phyloP scores from a whole-genome alignment of 2,329 filamentous ascomycete species.

The Arachnomyces sp. region DNA sequence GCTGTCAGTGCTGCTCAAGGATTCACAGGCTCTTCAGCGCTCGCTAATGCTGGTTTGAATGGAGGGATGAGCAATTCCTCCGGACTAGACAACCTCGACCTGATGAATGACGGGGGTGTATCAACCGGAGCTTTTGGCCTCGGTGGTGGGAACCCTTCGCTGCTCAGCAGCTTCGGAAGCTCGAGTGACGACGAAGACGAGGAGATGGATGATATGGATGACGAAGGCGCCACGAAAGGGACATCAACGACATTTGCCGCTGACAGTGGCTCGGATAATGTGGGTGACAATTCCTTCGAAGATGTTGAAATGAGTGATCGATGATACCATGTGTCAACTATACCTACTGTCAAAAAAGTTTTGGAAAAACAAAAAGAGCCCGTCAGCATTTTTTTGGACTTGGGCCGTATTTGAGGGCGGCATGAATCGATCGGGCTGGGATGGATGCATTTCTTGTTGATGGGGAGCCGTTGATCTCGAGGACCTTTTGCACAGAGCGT shows the following conservation, averaged over 20 bases:
- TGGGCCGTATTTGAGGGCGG: no score
- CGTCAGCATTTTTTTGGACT: no score
- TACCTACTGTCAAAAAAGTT: conserved; percentile 7
- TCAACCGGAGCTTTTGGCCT: conserved; percentile 66
- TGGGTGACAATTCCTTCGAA: conserved; percentile 56
- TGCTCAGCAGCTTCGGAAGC: conserved; percentile 86
- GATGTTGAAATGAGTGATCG: conserved; percentile 54
- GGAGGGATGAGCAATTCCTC: conserved; percentile 46
- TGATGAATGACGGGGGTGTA: conserved; percentile 55
- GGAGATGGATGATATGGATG: conserved; percentile 77
- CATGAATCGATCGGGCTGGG: no score
- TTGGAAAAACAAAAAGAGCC: no score
- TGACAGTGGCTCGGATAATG: conserved; percentile 53
- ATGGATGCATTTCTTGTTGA: no score
- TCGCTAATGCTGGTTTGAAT: conserved; percentile 74
- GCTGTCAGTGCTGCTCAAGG: conserved; percentile 49
- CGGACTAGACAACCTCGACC: conserved; percentile 54
- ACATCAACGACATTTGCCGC: conserved; percentile 28
- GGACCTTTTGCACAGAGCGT: no score
- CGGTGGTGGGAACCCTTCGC: conserved; percentile 53
- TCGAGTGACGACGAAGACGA: conserved; percentile 95
- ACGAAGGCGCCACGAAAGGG: conserved; percentile 47
- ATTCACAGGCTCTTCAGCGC: conserved; percentile 56
- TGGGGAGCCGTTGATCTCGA: no score
- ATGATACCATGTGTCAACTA: conserved; percentile 36